These are phyloP conservation scores for Yarrowia hollandica DNA, from an alignment of 805 yeast species.

Conservation along the genomic window DNA sequence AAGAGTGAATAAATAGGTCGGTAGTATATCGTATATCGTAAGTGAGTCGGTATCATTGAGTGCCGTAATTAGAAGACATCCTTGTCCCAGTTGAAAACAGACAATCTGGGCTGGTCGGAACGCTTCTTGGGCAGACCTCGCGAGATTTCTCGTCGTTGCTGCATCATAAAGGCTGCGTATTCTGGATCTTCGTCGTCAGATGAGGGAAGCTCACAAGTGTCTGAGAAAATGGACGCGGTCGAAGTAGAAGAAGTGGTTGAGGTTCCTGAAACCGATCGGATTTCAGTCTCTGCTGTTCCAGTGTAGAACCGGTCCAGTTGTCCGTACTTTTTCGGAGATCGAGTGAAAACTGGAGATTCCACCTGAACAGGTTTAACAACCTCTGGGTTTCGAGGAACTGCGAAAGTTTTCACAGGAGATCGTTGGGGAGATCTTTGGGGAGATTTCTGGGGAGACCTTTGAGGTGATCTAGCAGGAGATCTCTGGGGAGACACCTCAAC, in stretches of 20 bases:
- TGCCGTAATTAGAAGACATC: conserved; percentile 33
- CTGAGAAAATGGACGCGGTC: neutral
- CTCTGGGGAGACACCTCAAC: neutral
- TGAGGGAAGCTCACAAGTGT: conserved; percentile 1
- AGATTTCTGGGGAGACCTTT: neutral
- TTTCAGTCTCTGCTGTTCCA: neutral
- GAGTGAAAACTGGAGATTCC: neutral
- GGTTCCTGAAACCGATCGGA: conserved; percentile 1
- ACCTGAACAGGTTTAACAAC: too few species aligned
- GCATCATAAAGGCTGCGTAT: conserved; percentile 24
- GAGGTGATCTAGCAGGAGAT: neutral
- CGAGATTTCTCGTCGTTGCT: conserved; percentile 26
- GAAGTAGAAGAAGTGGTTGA: neutral
- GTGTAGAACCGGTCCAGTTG: neutral
- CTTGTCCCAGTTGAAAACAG: conserved; percentile 38
- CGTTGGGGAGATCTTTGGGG: neutral
- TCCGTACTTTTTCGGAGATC: conserved; percentile 8
- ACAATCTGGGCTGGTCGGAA: conserved; percentile 30
- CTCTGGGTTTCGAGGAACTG: neutral
- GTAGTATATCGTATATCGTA: neutral
- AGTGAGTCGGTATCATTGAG: neutral
- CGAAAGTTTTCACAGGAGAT: neutral
- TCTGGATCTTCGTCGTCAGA: conserved; percentile 18
- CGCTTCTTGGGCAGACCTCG: neutral
- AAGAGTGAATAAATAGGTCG: conserved; percentile 21